A percentile compares a stretch with the other conserved stretches of the same genome.
Evolutionary conservation across 2,329 filamentous ascomycete species (phyloP).

Genomic region (Zasmidium citrigriseum): DNA sequence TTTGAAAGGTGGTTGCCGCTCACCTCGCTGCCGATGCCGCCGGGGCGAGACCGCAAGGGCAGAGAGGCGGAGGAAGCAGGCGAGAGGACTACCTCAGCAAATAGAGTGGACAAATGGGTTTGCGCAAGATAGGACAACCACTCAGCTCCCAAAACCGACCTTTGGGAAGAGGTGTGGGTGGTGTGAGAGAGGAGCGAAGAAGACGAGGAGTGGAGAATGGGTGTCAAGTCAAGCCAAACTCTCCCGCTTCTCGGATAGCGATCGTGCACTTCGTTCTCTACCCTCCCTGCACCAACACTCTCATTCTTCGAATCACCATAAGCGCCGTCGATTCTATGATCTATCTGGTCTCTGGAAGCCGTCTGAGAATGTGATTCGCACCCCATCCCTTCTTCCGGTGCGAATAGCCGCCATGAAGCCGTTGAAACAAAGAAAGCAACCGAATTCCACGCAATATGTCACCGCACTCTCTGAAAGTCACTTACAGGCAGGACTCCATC

Average conservation of each 20-base stretch:
- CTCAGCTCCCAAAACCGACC: slow-evolving; percentile 9
- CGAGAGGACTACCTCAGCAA: slow-evolving; percentile 9
- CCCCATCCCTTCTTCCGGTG: background rate
- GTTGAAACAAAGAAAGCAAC: slow-evolving; percentile 20
- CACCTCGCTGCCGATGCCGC: slow-evolving; percentile 29
- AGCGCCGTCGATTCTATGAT: background rate
- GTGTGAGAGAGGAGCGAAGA: background rate
- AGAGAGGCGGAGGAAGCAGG: background rate
- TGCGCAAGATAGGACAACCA: slow-evolving; percentile 17
- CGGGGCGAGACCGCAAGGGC: slow-evolving; percentile 2
- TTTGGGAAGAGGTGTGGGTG: slow-evolving; percentile 8
- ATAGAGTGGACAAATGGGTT: slow-evolving; percentile 10
- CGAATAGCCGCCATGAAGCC: slow-evolving; percentile 15
- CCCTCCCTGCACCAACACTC: background rate
- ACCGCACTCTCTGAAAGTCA: slow-evolving; percentile 2
- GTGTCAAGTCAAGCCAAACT: background rate
- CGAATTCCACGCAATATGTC: slow-evolving; percentile 11
- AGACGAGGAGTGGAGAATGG: slow-evolving; percentile 2
- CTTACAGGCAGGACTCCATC: slow-evolving; percentile 1
- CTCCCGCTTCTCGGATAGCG: background rate
- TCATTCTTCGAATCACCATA: background rate
- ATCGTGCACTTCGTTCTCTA: background rate
- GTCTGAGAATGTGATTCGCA: slow-evolving; percentile 1
- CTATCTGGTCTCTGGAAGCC: background rate
- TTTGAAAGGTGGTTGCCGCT: slow-evolving; percentile 17